Base-by-base conservation (phyloP, 805 yeast genomes). In the Grigorovia humatica region DNA sequence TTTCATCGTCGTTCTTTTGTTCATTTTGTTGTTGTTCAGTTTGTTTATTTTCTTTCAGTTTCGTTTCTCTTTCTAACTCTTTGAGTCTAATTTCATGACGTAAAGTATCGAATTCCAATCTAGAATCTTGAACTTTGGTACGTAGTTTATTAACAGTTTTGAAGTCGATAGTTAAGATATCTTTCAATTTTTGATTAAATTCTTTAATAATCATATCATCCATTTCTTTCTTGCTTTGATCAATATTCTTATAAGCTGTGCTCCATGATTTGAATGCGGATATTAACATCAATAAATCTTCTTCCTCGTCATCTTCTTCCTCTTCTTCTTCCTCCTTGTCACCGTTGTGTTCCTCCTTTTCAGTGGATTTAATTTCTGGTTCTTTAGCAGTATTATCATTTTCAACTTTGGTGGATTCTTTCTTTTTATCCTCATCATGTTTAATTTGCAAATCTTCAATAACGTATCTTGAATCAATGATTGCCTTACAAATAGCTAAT, bases 71-170 rank as follows among this genome's bases (percentile, higher is more conserved):
- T 43, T 59, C 50, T 9, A 52, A 52, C 48, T 62, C 70, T 44
- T 60, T 66, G 17, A 60, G 19, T 48, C 63, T 78, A 27, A 75
- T 69, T 55, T 80, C 85, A 51, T 86, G 74, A 65, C 93, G 77
- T 55, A 82, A 68, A 8, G 82, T 74, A 67, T 86, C 95, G 61
- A 86, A 83, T 52, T 77, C 81, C 52, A 79, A 73, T 67, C 93
- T 78, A 15, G 88, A 79, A 43, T 76, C 71, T 61, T 85, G 87
- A 27, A 86, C 95, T 52, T 75, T 77, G 62, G 76, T 79, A 66
- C 95, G 79, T 60, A 80, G 72, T 54, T 75, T 77, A 52, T 74
- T 70, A 30, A 85, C 82, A 59, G 78, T 77, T 52, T 76, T 76
- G 69, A 85, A 85, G 58, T 78, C 81, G 52, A 75, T 73, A 52